phyloP scores from a whole-genome alignment of 495 filamentous ascomycete species.

The Eremomyces bilateralis region DNA sequence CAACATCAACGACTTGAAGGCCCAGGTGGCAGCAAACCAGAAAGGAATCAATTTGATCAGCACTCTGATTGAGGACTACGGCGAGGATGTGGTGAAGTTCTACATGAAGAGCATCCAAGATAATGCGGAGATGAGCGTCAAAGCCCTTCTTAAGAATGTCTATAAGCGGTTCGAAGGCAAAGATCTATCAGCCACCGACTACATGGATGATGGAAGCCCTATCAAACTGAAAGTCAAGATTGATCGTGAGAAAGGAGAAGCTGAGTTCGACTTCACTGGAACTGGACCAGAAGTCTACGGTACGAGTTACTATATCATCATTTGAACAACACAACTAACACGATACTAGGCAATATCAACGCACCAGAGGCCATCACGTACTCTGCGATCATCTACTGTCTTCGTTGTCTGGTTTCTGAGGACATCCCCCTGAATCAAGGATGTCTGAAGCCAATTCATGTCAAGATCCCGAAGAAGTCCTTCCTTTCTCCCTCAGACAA shows the following conservation, averaged over 20 bases:
- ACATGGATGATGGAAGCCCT: slow-evolving; percentile 86
- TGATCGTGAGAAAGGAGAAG: slow-evolving; percentile 60
- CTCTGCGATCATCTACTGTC: slow-evolving; percentile 89
- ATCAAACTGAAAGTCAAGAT: slow-evolving; percentile 74
- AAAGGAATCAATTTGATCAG: slow-evolving; percentile 87
- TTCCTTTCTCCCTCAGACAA: slow-evolving; percentile 72
- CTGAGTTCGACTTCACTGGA: slow-evolving; percentile 74
- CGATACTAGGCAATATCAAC: slow-evolving; percentile 49
- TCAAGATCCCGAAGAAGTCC: slow-evolving; percentile 60
- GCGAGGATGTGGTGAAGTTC: slow-evolving; percentile 74
- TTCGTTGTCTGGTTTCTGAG: slow-evolving; percentile 76
- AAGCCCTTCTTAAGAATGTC: slow-evolving; percentile 63
- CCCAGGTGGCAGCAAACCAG: slow-evolving; percentile 88
- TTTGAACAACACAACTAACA: neutral
- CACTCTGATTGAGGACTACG: slow-evolving; percentile 69
- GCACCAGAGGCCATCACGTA: slow-evolving; percentile 88
- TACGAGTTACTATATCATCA: slow-evolving; percentile 8
- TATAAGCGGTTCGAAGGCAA: slow-evolving; percentile 54
- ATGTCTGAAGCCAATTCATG: slow-evolving; percentile 69
- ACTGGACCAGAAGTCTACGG: slow-evolving; percentile 87
- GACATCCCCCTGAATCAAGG: slow-evolving; percentile 96
- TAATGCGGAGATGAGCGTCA: slow-evolving; percentile 73
- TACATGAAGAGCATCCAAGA: slow-evolving; percentile 92
- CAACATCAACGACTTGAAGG: slow-evolving; percentile 90
- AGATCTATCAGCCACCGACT: slow-evolving; percentile 55